phyloP scores from a whole-genome alignment of 495 filamentous ascomycete genomes.

The Geoglossum glabrum region DNA sequence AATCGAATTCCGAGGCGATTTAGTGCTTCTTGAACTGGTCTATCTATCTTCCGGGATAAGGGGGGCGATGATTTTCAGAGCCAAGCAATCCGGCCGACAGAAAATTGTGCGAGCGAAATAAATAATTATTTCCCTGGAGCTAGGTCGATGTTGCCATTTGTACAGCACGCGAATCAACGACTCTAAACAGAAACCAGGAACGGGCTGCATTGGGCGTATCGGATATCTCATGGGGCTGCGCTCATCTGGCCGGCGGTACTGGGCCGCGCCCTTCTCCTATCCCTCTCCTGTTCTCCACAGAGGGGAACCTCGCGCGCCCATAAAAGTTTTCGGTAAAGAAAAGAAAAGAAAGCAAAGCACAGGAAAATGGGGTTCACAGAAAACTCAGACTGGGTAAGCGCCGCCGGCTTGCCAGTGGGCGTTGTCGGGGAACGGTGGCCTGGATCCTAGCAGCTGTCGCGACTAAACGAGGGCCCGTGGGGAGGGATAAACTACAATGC shows the following conservation, averaged over 20 bases:
- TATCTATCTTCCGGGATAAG: not conserved
- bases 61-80: conserved; percentile 1
- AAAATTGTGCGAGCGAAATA: not conserved
- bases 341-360: not conserved
- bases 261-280: not conserved
- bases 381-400: not conserved
- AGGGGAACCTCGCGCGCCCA: not conserved
- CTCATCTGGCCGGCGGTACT: not conserved
- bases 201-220: not conserved
- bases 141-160: not conserved
- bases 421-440: not conserved
- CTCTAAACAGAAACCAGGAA: not conserved
- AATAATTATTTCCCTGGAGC: not conserved
- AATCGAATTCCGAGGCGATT: conserved; percentile 11
- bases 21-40: conserved; percentile 1
- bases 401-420: not conserved
- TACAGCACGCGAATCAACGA: not conserved
- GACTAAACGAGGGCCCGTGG: conserved; percentile 2
- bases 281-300: no score
- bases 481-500: not conserved
- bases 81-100: not conserved
- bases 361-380: not conserved
- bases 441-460: not conserved
- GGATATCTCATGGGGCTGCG: not conserved
- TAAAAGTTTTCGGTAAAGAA: not conserved